A percentile compares a stretch with the other conserved stretches of the same genome.
phyloP scores from a whole-genome alignment of 2,329 filamentous ascomycete genomes.

The Verticillium dahliae region DNA sequence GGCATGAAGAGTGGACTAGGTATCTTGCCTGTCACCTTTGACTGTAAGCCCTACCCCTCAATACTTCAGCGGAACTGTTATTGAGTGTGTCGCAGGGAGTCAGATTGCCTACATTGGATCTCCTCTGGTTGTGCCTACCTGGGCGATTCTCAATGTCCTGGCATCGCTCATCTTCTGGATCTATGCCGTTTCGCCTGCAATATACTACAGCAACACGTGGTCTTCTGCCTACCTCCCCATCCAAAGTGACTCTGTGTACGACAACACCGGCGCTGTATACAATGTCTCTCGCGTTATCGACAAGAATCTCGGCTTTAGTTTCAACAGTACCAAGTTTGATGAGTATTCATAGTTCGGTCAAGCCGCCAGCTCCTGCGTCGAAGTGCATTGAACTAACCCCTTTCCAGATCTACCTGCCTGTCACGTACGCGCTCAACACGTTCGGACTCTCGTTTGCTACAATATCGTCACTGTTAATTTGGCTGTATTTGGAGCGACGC shows the following conservation, averaged over 20 bases:
- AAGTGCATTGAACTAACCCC: not conserved
- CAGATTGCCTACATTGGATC: conserved; percentile 31
- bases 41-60: conserved; percentile 19
- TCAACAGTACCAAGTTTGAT: conserved; percentile 41
- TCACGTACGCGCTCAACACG: conserved; percentile 35
- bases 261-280: conserved; percentile 43
- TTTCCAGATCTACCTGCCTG: conserved; percentile 34
- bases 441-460: conserved; percentile 48
- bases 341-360: conserved; percentile 41
- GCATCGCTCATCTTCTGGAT: conserved; percentile 41
- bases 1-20: conserved; percentile 37
- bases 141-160: conserved; percentile 41
- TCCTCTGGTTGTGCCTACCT: conserved; percentile 31
- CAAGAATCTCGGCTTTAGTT: conserved; percentile 27
- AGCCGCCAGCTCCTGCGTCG: not conserved
- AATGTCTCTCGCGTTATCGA: conserved; percentile 41
- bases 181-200: conserved; percentile 32
- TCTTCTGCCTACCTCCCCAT: conserved; percentile 45
- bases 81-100: conserved; percentile 12
- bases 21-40: conserved; percentile 33
- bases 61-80: conserved; percentile 9
- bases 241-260: conserved; percentile 44
- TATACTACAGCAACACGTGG: conserved; percentile 44
- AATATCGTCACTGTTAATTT: conserved; percentile 29
- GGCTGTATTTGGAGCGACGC: conserved; percentile 23